Evolutionary conservation across 305 asterid genomes (phyloP), one percentile per base, ranked within the genome.

Genomic region (Fraxinus floribunda): DNA sequence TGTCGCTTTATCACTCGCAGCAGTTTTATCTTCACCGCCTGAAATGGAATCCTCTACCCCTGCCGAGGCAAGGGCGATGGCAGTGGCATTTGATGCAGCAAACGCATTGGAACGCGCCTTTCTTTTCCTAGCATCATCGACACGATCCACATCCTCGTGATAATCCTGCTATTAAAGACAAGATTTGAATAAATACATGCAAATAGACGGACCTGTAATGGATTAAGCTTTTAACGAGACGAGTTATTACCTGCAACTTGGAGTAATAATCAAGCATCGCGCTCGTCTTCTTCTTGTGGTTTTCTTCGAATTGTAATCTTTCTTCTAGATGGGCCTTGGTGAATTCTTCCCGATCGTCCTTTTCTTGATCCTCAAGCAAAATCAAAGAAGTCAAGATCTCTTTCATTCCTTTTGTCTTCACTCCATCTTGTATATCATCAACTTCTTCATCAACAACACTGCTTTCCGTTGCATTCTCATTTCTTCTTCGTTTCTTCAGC

Each of bases 311-410:
- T 44, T 78, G 26, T 11, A 83, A 34, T 64, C 78, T 81, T 73
- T 87, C 87, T 30, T 83, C 83, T 38, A 34, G 81, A 76, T 76
- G 78, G 11, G 76, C 80, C 10, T 71, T 38, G 55, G 75, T 78
- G 38, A 78, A 49, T 16, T 78, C 79, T 11, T 85, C 79, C 0
- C 68, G 29, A n/a, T 85, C 87, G 5, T 68, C 32, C 35, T 78
- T 83, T 3, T 81, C 88, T 26, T 83, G 87, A 74, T 85, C 90
- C 75, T 87, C 87, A 13, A 87, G 60, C 86, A 87, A 52, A 78
- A 84, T 72, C 78, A 87, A 6, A 15, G 87, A 80, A 39, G 87
- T 85, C 24, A 85, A 49, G 75, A 85, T 85, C 82, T 87, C 90
- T 18, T 81, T 78, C 55, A 87, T 1, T 6, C 86, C 88, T 60